Base-by-base conservation (phyloP, 2,329 filamentous ascomycete genomes). In the Penicillium psychrosexuale region DNA sequence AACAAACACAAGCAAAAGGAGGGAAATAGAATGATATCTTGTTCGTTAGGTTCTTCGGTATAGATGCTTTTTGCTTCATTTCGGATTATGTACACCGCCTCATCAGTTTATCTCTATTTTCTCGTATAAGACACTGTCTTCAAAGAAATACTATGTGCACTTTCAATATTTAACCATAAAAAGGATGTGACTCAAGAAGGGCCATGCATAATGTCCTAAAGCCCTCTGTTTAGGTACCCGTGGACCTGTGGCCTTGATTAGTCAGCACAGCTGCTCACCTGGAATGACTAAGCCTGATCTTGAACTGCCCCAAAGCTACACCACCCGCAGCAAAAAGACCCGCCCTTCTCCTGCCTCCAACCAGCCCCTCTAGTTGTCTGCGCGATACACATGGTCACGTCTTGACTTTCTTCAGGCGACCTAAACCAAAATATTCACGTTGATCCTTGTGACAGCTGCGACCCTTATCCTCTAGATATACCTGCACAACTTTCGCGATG, bases 401-500 rank as follows among this genome's bases (percentile, higher is more conserved):
- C 33, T 53, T 55, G 47, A 51, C 43, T 53, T 55, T 55, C 44
- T 27, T 47, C 22, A 37, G 27, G 60, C 47, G 17, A 31, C 24
- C 39, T 46, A 9, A 39, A 38, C 17, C 8, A 22, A 34, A 28
- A 17, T 49, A 50, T 28, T 38, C 47, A 27, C 33, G 39, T 43
- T 43, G n/a, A 50, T 27, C 28, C 5, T 36, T 13, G 38, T 42
- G 36, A 27, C 15, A 24, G 19, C 39, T 34, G 12, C 28, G 6
- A 38, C 39, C 17, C 22, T 42, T 36, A 37, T 27, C 27, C 28
- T 40, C 28, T 40, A 28, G 38, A 28, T 22, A 40, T 28, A 40
- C 44, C 45, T 44, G 47, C 60, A 51, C 55, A 44, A 51, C 56
- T 28, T 22, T 53, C 57, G 53, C 63, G 42, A 76, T 77, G 75